Evolutionary conservation across 306 rosid genomes (phyloP), one percentile per base, ranked within the genome.

Genomic region (Prunus persica): DNA sequence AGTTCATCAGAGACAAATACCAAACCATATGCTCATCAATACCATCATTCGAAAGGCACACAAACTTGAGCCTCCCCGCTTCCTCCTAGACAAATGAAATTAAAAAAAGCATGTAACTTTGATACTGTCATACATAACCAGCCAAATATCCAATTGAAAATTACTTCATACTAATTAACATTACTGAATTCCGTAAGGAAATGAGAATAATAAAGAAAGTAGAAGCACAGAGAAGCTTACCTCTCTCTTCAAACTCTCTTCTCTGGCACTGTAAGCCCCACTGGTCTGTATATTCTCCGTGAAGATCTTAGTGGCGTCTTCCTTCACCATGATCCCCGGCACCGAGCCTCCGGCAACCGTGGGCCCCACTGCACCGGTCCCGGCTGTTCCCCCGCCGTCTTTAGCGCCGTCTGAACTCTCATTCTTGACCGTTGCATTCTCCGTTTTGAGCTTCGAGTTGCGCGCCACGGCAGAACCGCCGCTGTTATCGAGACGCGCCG

Each of bases 261-360:
- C 99, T 81, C 99, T 83, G 2, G 99, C 97, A 69, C 86, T 87
- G 66, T 95, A 95, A 60, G 99, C 99, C 60, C 99, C 99, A 78
- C 97, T 95, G 3, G 97, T 86, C 87, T 90, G 97, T 67, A 95
- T 74, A 91, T 88, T 95, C 77, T 95, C 99, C 2, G 99, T 90
- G 76, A 89, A 89, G 19, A 95, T 92, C 84, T 90, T 95, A 25
- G 92, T 76, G 0, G 89, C 84, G 49, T 95, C 99, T 73, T 95
- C 97, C 85, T 95, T 92, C 65, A 86, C 92, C 79, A 84, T 89
- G 25, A 92, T 88, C 52, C 97, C 96, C 24, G 93, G 76, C 18
- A 76, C 82, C 0, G 88, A 85, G 43, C 87, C 80, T 8, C 83
- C 73, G 32, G 64, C 69, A 2, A 71, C 69, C 0, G 79, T 71